Base-by-base conservation (phyloP, 202 grass and related monocot species). In the Setaria viridis region DNA sequence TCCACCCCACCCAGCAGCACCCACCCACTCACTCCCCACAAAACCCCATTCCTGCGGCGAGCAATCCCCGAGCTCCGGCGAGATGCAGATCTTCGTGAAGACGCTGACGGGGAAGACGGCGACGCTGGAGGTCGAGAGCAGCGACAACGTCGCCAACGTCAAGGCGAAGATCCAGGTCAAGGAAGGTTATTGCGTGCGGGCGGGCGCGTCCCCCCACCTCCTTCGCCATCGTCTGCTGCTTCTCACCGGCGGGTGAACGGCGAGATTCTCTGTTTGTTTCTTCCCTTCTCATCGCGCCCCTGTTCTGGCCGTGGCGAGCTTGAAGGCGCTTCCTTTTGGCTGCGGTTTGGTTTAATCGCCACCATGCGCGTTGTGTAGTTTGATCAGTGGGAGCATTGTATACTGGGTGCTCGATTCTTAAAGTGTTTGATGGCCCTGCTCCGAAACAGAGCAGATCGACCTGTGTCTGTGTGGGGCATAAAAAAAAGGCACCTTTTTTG, bases 31-130 rank as follows among this genome's bases (percentile, higher is more conserved):
- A 67, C 65, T 42, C 49, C 65, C 65, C 65, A 17, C 7, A 43
- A 68, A 68, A 68, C 65, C 37, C 65, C 37, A 42, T 4, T 34
- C 39, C 37, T 20, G 37, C 65, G 37, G 65, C 65, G 65, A 68
- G 35, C 16, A 20, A 39, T 9, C 35, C 37, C 65, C 65, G 17
- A 42, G 17, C 65, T 70, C 67, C 41, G 41, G 42, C 42, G 25
- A 90, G 90, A 97, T 97, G 94, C 94, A 97, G 94, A 97, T 97
- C 78, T 97, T 97, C 88, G 90, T 97, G 84, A 97, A 92, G 90
- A 91, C 92, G 17, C 87, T 97, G 55, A 92, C 92, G 10, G 91
- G 95, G 79, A 91, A 90, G 92, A 97, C 89, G 59, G 56, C 10
- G 20, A 90, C 94, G 50, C 91, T 94, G 41, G 94, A 97, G 85